Conservation (phyloP, 2,329 filamentous ascomycete genomes). For the Leptographium galeiforme region DNA sequence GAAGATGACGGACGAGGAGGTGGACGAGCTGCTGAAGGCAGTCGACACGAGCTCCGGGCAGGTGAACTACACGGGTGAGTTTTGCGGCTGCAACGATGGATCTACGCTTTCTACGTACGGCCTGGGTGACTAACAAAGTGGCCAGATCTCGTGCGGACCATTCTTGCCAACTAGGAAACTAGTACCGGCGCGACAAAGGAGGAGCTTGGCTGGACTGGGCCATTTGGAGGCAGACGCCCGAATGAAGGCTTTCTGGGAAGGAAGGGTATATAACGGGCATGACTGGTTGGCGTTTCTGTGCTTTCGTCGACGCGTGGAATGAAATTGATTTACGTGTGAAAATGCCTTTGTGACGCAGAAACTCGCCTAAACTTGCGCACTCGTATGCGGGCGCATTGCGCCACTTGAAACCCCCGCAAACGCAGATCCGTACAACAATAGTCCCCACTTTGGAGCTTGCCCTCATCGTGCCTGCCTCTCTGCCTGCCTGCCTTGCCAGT, state of each 20-base stretch:
- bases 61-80: constrained; percentile 89
- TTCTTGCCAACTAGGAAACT: constrained; percentile 58
- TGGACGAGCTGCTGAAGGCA: constrained; percentile 95
- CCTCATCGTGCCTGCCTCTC: too few species aligned
- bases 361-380: too few species aligned
- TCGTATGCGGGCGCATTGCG: too few species aligned
- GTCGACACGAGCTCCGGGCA: constrained; percentile 92
- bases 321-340: background rate
- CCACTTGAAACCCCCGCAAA: too few species aligned
- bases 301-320: background rate
- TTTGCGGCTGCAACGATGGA: too few species aligned
- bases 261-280: background rate
- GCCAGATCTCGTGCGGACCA: constrained; percentile 69
- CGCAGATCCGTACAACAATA: too few species aligned
- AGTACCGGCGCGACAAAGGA: too few species aligned
- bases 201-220: background rate
- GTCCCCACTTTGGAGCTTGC: too few species aligned
- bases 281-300: background rate
- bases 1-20: constrained; percentile 99
- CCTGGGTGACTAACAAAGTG: constrained; percentile 4
- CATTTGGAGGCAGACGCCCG: background rate
- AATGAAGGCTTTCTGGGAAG: background rate
- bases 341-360: background rate
- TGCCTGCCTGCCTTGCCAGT: too few species aligned
- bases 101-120: constrained; percentile 5